Evolutionary conservation across 352 stramenopile species (phyloP).

Genomic region (Phytophthora megakarya): DNA sequence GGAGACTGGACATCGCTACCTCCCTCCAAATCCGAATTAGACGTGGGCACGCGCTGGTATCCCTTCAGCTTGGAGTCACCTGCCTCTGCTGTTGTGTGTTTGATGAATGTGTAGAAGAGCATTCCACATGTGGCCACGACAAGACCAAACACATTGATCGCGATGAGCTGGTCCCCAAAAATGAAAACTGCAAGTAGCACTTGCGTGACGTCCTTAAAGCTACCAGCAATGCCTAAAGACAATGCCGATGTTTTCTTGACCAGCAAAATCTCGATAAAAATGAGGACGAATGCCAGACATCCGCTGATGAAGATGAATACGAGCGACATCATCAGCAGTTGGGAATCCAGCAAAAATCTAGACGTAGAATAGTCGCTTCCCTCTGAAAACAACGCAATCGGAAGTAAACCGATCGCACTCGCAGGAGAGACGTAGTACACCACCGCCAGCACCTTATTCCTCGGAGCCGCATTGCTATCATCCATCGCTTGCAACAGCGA

Average conservation of each 20-base stretch:
- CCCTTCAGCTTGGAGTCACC: constrained; percentile 21
- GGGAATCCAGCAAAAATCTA: constrained; percentile 57
- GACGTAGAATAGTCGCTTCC: constrained; percentile 51
- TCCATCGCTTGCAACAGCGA: constrained; percentile 74
- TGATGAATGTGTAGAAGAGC: constrained; percentile 80
- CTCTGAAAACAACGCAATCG: constrained; percentile 66
- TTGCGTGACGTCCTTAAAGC: constrained; percentile 83
- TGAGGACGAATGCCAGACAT: constrained; percentile 73
- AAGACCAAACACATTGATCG: constrained; percentile 71
- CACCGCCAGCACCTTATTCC: constrained; percentile 75
- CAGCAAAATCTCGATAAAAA: constrained; percentile 84
- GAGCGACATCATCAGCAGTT: constrained; percentile 55
- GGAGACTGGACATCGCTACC: constrained; percentile 19
- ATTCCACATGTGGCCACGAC: constrained; percentile 74
- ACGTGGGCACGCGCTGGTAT: constrained; percentile 47
- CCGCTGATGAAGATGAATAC: constrained; percentile 74
- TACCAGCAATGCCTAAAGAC: constrained; percentile 78
- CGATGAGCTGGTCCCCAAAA: constrained; percentile 68
- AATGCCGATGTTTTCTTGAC: constrained; percentile 85
- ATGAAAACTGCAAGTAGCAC: constrained; percentile 78
- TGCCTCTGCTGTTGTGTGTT: constrained; percentile 50
- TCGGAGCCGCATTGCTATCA: constrained; percentile 30
- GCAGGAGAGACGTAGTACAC: constrained; percentile 85
- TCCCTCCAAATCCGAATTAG: constrained; percentile 27
- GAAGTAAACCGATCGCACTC: constrained; percentile 71